These are phyloP conservation scores for Pyronema omphalodes DNA, from an alignment of 495 filamentous ascomycete species.

Conservation along the genomic window DNA sequence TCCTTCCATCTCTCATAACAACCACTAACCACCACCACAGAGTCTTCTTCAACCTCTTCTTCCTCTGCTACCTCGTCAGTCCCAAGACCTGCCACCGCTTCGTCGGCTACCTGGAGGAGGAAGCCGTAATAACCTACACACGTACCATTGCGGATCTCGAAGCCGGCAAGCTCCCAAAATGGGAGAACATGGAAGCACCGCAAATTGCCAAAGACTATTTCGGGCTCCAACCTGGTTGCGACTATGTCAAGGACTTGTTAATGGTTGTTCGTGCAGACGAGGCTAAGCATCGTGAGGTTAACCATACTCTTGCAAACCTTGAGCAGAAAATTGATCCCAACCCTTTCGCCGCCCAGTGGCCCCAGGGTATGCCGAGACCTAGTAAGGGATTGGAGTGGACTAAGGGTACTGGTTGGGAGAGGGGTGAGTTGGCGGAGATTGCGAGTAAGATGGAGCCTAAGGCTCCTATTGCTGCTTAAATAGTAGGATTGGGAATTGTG, in stretches of 20 bases:
- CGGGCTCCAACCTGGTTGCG: constrained; percentile 71
- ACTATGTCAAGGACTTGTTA: constrained; percentile 70
- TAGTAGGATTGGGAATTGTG: too few relatives aligned
- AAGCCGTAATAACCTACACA: constrained; percentile 90
- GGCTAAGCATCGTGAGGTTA: constrained; percentile 88
- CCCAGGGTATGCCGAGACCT: constrained; percentile 39
- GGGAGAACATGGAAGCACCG: constrained; percentile 58
- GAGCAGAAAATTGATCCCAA: constrained; percentile 72
- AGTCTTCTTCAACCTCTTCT: constrained; percentile 90
- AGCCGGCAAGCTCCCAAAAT: constrained; percentile 59
- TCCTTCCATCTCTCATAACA: constrained; percentile 31
- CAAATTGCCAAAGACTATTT: constrained; percentile 78
- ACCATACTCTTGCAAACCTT: constrained; percentile 80
- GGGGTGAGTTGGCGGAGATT: constrained; percentile 42
- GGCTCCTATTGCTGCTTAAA: too few relatives aligned
- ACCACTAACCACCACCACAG: constrained; percentile 32
- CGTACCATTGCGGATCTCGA: constrained; percentile 75
- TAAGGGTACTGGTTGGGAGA: constrained; percentile 60
- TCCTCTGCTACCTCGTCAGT: constrained; percentile 73
- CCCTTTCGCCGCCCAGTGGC: constrained; percentile 54
- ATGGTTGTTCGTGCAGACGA: constrained; percentile 84
- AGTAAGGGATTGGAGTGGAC: constrained; percentile 49
- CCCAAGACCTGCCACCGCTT: constrained; percentile 87
- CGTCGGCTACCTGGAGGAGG: constrained; percentile 91
- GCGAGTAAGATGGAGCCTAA: not conserved